A percentile compares a stretch with the other conserved stretches of the same genome.
Conservation (phyloP, 768 basidiomycete species). For the Kwoniella sp. region DNA sequence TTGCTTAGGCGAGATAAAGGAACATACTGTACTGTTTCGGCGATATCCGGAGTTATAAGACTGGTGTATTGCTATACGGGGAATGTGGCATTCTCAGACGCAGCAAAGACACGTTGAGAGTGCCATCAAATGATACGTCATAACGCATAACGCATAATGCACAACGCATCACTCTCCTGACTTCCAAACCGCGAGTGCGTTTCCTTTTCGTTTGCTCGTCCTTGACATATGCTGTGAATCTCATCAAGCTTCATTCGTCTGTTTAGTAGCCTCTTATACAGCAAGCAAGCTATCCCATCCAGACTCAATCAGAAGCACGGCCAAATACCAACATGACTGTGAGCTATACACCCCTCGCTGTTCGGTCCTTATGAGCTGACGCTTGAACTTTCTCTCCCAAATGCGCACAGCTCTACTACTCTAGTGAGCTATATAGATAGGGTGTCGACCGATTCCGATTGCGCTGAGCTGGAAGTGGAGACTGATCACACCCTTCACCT, state of each 20-base stretch:
- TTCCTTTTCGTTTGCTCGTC: not conserved
- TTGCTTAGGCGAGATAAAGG: not conserved
- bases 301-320: too few relatives aligned
- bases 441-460: not conserved
- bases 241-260: not conserved
- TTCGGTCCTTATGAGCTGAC: not conserved
- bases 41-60: constrained; percentile 8
- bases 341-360: not conserved
- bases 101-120: too few relatives aligned
- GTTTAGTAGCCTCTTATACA: too few relatives aligned
- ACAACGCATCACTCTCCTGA: too few relatives aligned
- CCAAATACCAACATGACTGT: not conserved
- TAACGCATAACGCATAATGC: too few relatives aligned
- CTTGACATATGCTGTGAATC: not conserved
- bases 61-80: too few relatives aligned
- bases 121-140: too few relatives aligned
- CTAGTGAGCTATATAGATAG: constrained; percentile 34
- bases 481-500: constrained; percentile 2
- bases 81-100: constrained; percentile 8
- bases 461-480: not conserved
- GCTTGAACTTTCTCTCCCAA: not conserved
- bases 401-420: constrained; percentile 50
- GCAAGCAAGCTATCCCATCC: too few relatives aligned
- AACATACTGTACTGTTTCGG: not conserved
- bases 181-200: not conserved